Percentiles rank a stretch among this genome's conserved stretches.
phyloP scores from a whole-genome alignment of 1,284 basidiomycete species.

The Boletus semigastroideus region DNA sequence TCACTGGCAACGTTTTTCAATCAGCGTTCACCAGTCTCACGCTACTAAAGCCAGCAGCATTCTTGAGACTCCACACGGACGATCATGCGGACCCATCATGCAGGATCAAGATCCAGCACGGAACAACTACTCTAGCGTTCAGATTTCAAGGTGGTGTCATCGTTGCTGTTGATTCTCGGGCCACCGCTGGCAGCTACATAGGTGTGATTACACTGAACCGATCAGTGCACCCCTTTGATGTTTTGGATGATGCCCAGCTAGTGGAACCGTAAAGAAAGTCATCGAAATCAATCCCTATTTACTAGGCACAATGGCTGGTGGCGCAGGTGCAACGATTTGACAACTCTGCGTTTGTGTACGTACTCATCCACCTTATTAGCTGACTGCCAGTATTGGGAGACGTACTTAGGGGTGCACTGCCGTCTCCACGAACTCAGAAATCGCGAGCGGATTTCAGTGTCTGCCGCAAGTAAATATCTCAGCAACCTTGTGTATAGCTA shows the following conservation, averaged over 20 bases:
- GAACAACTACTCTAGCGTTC: constrained; percentile 98
- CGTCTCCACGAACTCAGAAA: constrained; percentile 96
- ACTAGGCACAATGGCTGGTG: constrained; percentile 98
- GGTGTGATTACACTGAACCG: constrained; percentile 50
- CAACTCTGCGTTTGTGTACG: constrained; percentile 6
- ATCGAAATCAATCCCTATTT: constrained; percentile 99
- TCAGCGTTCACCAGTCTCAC: constrained; percentile 15
- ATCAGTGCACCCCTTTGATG: constrained; percentile 3
- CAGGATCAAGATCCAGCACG: constrained; percentile 98
- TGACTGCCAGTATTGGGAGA: constrained; percentile 97
- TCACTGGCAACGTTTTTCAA: constrained; percentile 15
- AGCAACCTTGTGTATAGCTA: constrained; percentile 98
- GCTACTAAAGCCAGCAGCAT: constrained; percentile 73
- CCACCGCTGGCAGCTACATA: constrained; percentile 96
- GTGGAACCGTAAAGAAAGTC: constrained; percentile 97
- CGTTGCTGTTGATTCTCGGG: constrained; percentile 96
- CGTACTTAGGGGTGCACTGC: constrained; percentile 98
- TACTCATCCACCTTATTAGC: constrained; percentile 44
- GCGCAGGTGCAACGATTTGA: constrained; percentile 68
- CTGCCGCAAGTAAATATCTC: constrained; percentile 96
- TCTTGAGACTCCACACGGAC: constrained; percentile 89
- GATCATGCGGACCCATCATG: constrained; percentile 91
- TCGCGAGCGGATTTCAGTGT: constrained; percentile 96
- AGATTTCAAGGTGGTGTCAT: constrained; percentile 96
- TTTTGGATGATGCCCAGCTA: constrained; percentile 52